phyloP scores from a whole-genome alignment of 345 rosid genomes.

The Gossypium anomalum region DNA sequence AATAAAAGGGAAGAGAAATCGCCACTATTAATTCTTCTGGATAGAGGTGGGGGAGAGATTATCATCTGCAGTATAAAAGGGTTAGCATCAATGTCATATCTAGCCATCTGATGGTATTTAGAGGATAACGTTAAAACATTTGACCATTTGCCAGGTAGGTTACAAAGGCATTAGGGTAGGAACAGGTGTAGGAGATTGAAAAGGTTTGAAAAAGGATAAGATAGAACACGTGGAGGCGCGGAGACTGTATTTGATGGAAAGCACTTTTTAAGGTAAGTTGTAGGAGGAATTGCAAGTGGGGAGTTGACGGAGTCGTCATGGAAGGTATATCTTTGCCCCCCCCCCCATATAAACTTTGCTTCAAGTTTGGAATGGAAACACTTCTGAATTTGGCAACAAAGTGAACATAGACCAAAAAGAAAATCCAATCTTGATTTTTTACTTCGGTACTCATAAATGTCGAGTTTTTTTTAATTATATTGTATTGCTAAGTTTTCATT shows the following conservation, averaged over 20 bases:
- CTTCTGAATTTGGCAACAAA: no score
- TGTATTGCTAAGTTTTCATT: no score
- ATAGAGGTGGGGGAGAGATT: background rate
- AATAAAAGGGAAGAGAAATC: background rate
- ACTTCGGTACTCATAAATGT: no score
- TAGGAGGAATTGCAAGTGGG: background rate
- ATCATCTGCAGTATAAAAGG: background rate
- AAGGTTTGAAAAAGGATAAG: constrained; percentile 1
- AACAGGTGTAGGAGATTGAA: background rate
- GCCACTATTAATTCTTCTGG: background rate
- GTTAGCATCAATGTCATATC: background rate
- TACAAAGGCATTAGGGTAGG: background rate
- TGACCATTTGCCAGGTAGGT: background rate
- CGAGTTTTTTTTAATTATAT: no score
- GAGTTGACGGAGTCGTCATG: background rate
- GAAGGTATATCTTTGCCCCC: background rate
- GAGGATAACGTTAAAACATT: background rate
- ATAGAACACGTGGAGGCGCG: background rate
- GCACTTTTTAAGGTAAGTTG: constrained; percentile 11
- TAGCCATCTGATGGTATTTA: background rate
- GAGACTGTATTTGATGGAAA: background rate
- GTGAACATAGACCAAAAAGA: no score
- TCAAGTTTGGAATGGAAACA: no score
- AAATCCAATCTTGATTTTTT: no score
- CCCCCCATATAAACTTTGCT: no score